phyloP scores from a whole-genome alignment of 2,329 filamentous ascomycete species.

The Pseudocercospora vitis region DNA sequence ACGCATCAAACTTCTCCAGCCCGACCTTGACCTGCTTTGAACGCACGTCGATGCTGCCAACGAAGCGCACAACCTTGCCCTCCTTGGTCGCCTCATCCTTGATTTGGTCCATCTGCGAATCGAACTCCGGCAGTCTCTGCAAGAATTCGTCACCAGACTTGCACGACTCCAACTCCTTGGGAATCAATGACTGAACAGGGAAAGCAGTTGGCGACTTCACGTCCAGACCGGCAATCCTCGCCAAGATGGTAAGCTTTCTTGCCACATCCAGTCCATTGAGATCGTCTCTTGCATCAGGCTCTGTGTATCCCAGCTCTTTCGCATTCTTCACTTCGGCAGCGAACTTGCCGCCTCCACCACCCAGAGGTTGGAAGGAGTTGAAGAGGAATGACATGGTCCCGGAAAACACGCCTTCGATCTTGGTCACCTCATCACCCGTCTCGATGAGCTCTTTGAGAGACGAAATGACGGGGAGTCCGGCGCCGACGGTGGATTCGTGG shows the following conservation, averaged over 20 bases:
- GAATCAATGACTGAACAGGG: slow-evolving; percentile 91
- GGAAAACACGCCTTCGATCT: slow-evolving; percentile 95
- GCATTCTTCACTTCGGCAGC: slow-evolving; percentile 89
- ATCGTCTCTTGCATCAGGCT: slow-evolving; percentile 83
- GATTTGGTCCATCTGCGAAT: slow-evolving; percentile 82
- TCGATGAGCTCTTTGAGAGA: slow-evolving; percentile 92
- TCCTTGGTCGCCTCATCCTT: slow-evolving; percentile 82
- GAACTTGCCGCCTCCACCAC: slow-evolving; percentile 76
- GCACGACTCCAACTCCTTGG: slow-evolving; percentile 76
- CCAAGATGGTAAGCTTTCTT: slow-evolving; percentile 93
- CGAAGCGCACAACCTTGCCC: slow-evolving; percentile 90
- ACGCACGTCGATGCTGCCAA: slow-evolving; percentile 87
- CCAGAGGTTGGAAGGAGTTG: slow-evolving; percentile 88
- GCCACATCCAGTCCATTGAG: slow-evolving; percentile 87
- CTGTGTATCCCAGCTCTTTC: slow-evolving; percentile 88
- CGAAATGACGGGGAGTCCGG: slow-evolving; percentile 88
- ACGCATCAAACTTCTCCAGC: slow-evolving; percentile 76
- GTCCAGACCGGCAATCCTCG: slow-evolving; percentile 76
- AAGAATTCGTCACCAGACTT: slow-evolving; percentile 83
- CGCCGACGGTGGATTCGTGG: slow-evolving; percentile 93
- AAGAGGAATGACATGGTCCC: slow-evolving; percentile 98
- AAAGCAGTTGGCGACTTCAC: slow-evolving; percentile 84
- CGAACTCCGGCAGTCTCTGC: slow-evolving; percentile 74
- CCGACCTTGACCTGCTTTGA: slow-evolving; percentile 84
- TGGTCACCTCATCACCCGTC: slow-evolving; percentile 86